Conservation (phyloP, 805 yeast genomes). For the Spathaspora sp. region DNA sequence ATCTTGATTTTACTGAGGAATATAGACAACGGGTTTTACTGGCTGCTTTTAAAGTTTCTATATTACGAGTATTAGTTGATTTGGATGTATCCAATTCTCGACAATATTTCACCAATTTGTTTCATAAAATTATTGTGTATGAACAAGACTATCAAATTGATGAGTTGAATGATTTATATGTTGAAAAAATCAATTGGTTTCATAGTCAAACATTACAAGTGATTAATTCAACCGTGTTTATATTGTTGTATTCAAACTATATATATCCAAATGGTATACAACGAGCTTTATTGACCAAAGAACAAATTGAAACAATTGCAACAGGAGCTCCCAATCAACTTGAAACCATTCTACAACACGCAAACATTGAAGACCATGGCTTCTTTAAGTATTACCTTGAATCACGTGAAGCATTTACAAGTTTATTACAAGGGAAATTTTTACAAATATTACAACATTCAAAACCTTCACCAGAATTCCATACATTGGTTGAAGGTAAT, state of each 20-base stretch:
- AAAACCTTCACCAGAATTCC: neutral
- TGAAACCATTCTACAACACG: neutral
- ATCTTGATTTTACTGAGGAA: neutral
- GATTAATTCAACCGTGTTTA: constrained; percentile 3
- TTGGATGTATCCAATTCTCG: neutral
- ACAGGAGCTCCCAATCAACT: neutral
- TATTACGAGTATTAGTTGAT: constrained; percentile 2
- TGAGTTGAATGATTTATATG: constrained; percentile 4
- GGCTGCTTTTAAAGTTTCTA: constrained; percentile 1
- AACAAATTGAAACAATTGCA: neutral
- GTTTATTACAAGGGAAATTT: constrained; percentile 1
- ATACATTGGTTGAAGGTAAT: constrained; percentile 1
- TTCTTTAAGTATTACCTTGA: neutral
- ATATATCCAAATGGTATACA: neutral
- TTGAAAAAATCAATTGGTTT: neutral
- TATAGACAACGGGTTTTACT: neutral
- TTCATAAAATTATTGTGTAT: constrained; percentile 2
- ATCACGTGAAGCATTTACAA: neutral
- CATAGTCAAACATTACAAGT: neutral
- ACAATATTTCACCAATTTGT: constrained; percentile 4
- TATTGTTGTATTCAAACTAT: constrained; percentile 2
- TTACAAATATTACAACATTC: neutral
- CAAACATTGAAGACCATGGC: neutral
- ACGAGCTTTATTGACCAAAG: neutral
- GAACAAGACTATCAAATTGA: neutral